A percentile compares a stretch with the other conserved stretches of the same genome.
Evolutionary conservation across 1,284 basidiomycete genomes (phyloP).

Genomic region (Papiliotrema terrestris): DNA sequence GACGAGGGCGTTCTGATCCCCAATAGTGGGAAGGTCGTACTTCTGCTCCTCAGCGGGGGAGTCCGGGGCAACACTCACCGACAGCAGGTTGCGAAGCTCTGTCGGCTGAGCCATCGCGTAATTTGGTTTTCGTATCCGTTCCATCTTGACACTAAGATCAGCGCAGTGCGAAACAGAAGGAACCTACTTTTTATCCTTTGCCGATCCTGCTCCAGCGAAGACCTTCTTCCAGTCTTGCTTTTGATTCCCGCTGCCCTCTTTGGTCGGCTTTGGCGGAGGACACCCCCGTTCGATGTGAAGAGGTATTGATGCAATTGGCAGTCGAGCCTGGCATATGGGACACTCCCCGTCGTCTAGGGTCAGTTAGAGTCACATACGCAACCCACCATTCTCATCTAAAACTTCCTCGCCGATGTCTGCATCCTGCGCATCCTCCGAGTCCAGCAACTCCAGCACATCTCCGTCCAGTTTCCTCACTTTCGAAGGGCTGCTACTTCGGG

Average conservation of each 20-base stretch:
- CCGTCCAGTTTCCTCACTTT: conserved; percentile 7
- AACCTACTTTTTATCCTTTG: conserved; percentile 22
- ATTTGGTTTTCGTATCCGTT: conserved; percentile 46
- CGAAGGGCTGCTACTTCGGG: conserved; percentile 14
- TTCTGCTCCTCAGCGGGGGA: conserved; percentile 20
- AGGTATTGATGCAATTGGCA: conserved; percentile 39
- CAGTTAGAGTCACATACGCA: not conserved
- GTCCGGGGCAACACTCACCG: conserved; percentile 12
- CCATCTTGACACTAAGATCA: conserved; percentile 25
- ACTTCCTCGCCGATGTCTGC: conserved; percentile 23
- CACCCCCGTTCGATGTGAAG: conserved; percentile 45
- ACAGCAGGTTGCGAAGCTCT: conserved; percentile 35
- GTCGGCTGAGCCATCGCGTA: conserved; percentile 35
- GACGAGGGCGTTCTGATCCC: conserved; percentile 37
- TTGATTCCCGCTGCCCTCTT: conserved; percentile 25
- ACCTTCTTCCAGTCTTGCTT: conserved; percentile 47
- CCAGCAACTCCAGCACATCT: conserved; percentile 1
- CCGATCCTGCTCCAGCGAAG: conserved; percentile 33
- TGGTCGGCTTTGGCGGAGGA: conserved; percentile 27
- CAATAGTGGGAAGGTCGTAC: conserved; percentile 36
- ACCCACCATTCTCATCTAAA: conserved; percentile 33
- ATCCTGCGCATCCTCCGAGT: conserved; percentile 1
- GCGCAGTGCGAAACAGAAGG: not conserved
- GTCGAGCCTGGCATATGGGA: conserved; percentile 35
- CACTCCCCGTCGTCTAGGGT: conserved; percentile 37